A percentile compares a stretch with the other conserved stretches of the same genome.
Evolutionary conservation across 345 rosid genomes (phyloP).

Genomic region (Turritis glabra): DNA sequence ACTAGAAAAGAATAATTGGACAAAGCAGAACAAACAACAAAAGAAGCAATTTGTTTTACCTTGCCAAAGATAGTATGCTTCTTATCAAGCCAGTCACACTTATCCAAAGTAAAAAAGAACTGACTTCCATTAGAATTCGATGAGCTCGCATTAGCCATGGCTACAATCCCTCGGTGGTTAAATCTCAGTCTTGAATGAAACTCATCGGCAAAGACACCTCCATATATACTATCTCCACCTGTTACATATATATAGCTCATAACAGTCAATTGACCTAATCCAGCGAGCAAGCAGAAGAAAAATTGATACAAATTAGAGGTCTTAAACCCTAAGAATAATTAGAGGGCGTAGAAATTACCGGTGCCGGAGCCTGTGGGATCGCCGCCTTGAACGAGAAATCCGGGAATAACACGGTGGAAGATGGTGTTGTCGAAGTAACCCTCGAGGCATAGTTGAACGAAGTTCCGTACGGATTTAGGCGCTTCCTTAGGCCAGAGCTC

Average conservation of each 20-base stretch:
- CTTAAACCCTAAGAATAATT: constrained; percentile 38
- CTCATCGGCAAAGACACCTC: constrained; percentile 71
- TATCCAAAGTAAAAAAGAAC: constrained; percentile 90
- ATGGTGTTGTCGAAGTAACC: constrained; percentile 83
- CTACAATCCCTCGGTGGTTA: constrained; percentile 88
- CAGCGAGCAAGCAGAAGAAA: background rate
- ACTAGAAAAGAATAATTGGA: background rate
- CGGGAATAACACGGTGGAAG: constrained; percentile 90
- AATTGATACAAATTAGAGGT: background rate
- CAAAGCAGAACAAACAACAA: background rate
- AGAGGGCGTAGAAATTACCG: constrained; percentile 43
- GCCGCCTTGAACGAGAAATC: constrained; percentile 85
- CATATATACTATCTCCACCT: constrained; percentile 93
- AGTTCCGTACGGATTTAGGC: constrained; percentile 88
- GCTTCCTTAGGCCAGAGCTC: constrained; percentile 98
- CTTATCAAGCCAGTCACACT: constrained; percentile 84
- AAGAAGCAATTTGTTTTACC: constrained; percentile 42
- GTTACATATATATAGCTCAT: constrained; percentile 13
- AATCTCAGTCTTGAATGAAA: constrained; percentile 85
- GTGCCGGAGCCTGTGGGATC: constrained; percentile 92
- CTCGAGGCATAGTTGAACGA: constrained; percentile 92
- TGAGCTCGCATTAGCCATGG: constrained; percentile 85
- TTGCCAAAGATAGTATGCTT: constrained; percentile 89
- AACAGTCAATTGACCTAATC: constrained; percentile 1
- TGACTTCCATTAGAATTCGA: constrained; percentile 93